Evolutionary conservation across 345 rosid genomes (phyloP), one percentile per base, ranked within the genome.

Genomic region (Raphanus raphanistrum): DNA sequence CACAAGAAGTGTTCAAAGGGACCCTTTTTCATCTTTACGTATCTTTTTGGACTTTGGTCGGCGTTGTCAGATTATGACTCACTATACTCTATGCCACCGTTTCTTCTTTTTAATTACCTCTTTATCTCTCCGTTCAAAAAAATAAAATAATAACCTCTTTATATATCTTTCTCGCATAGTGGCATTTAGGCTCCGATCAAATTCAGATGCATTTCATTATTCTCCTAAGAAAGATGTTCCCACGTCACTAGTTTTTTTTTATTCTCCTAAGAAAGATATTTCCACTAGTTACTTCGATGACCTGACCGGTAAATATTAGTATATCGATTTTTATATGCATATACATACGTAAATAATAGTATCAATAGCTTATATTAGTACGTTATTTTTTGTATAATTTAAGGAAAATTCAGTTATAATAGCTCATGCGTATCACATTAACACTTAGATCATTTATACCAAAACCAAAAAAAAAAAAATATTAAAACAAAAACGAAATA

Each of bases 1-100:
- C 55, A 48, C 50, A 67, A 57, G 57, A 80, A 58, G 73, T 58
- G 75, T 26, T 31, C 32, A 65, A 36, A 72, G 79, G 86, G 72
- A 84, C 84, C 83, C 75, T 55, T 74, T 15, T 33, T 6, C 74
- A 54, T 50, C 79, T 83, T 84, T 26, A 63, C 45, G 17, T 66
- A 66, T 58, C 63, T 58, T 78, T 71, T 72, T 79, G 75, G 73
- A 57, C 66, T 64, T 79, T 79, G 87, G 91, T 79, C 85, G 88
- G 88, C 78, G 84, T 70, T 43, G 71, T 26, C 60, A 60, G 84
- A 83, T 84, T 78, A 83, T 73, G 85, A 85, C 82, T 57, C 48
- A 65, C 48, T 70, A 66, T 45, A 63, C 35, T 72, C 61, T 43
- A 41, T 25, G 38, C 52, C 66, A 71, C 43, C 8, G 50, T 70